Percentiles rank a stretch among this genome's conserved stretches.
Evolutionary conservation across 2,329 filamentous ascomycete genomes (phyloP).

Genomic region (Emmonsia crescens): DNA sequence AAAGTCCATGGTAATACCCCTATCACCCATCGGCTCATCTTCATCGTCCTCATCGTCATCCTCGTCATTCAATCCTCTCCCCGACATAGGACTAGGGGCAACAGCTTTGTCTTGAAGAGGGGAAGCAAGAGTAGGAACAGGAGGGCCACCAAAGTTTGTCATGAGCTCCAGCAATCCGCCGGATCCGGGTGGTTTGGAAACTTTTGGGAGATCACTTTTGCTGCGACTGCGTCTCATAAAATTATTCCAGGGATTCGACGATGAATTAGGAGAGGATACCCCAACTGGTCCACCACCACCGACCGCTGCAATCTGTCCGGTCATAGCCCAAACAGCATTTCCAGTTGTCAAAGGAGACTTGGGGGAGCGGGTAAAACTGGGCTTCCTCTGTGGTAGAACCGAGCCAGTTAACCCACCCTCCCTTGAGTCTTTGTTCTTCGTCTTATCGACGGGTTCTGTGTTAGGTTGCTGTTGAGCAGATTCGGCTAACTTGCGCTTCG

Average conservation of each 20-base stretch:
- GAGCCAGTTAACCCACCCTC: conserved; percentile 18
- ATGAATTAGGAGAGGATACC: conserved; percentile 30
- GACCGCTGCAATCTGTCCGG: conserved; percentile 36
- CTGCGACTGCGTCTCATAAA: conserved; percentile 43
- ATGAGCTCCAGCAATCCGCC: conserved; percentile 44
- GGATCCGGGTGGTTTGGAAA: conserved; percentile 21
- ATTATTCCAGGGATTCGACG: conserved; percentile 34
- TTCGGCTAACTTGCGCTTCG: conserved; percentile 36
- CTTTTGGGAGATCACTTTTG: conserved; percentile 45
- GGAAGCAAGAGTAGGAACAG: conserved; percentile 45
- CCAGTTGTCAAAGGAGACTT: conserved; percentile 32
- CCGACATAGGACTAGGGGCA: conserved; percentile 9
- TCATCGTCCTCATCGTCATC: conserved; percentile 42
- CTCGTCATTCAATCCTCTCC: conserved; percentile 26
- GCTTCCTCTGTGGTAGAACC: conserved; percentile 27
- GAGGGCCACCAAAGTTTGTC: conserved; percentile 48
- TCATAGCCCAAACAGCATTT: conserved; percentile 34
- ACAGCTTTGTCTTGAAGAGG: conserved; percentile 28
- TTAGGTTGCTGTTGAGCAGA: conserved; percentile 21
- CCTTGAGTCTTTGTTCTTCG: conserved; percentile 18
- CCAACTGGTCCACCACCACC: conserved; percentile 48
- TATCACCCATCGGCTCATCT: conserved; percentile 45
- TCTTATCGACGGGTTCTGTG: conserved; percentile 17
- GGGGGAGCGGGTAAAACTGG: conserved; percentile 29
- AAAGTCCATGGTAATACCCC: conserved; percentile 51